Evolutionary conservation across 768 basidiomycete genomes (phyloP), one percentile per base, ranked within the genome.

Genomic region (Agaricus bisporus): DNA sequence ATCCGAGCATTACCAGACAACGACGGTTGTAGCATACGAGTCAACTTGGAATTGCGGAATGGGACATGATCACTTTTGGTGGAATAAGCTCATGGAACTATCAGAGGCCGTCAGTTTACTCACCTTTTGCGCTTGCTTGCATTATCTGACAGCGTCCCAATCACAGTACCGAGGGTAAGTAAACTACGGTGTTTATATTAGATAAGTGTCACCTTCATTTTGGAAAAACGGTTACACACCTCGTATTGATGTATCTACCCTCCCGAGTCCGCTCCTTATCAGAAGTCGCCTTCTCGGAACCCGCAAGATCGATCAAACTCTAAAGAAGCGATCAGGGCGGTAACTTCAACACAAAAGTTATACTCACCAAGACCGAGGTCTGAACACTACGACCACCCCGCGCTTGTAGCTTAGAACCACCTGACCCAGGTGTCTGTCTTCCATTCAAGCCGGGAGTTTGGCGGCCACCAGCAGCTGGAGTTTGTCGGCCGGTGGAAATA

Each of bases 191-290:
- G 15, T 15, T 36, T 54, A 59, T 14, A 48, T 60, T 6, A 55
- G 49, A 28, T 28, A 11, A n/a, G 26, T n/a, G n/a, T n/a, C n/a
- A n/a, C n/a, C n/a, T 32, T 11, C 11, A 20, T 20, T 39, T 54
- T 41, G 37, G 37, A 32, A 32, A 41, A 36, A 35, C 5, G 25
- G 36, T 45, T 41, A 57, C 63, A 8, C 22, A 84, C 86, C 86
- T 88, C 3, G 88, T 91, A 63, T 99, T 99, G 70, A 98, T 99
- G 64, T 94, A 95, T 64, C 89, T 91, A 11, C 95, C 97, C 67
- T 99, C 97, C 42, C 88, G 79, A n/a, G 93, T 93, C 42, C 97
- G 75, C 54, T 98, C 94, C 66, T 95, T 95, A 67, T 95, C 92
- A 1, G 88, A 90, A 0, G 95, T 98, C 0, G 95, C 95, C 65